Evolutionary conservation across 164 flowering plant species (phyloP), one percentile per base, ranked within the genome.

Genomic region (Chloranthus sessilifolius): DNA sequence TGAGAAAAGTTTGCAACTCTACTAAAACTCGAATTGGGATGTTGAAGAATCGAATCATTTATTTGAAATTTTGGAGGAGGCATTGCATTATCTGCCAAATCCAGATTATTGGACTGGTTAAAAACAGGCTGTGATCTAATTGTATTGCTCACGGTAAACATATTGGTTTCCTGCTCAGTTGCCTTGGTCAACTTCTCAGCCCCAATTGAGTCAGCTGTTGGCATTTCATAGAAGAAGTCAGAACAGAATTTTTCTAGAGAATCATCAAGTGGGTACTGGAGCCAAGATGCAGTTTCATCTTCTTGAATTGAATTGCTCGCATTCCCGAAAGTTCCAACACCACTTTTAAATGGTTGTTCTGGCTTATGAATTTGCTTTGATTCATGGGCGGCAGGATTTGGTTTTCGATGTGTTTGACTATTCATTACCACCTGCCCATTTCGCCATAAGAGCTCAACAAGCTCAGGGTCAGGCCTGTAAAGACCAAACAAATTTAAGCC

Each of bases 391-490:
- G n/a, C 40, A 3, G 38, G 45, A 20, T 50, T 34, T 43, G 63
- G 61, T 52, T 71, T 77, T 45, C 67, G 50, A 19, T 68, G 65
- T 3, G 63, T 70, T 62, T 82, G 83, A 63, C 80, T 74, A 19
- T 72, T 70, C 43, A 74, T 38, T 14, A 82, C 80, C 27, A 82
- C 81, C 47, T 80, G 83, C 15, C 89, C 89, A 62, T 82, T 78
- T 60, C 50, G 54, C 85, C 85, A 82, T 56, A 80, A 24, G 7
- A 82, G 73, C 77, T 82, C 90, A 26, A 64, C 74, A 3, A 80
- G 68, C 50, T 71, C 90, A 47, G 63, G 48, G 21, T 74, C 78
- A 24, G 58, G 49, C 63, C 85, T 80, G 72, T 35, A 23, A 43
- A 15, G 47, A 25, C n/a, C 39, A 1, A 11, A 0, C 16, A 41